Conservation (phyloP, 1,284 basidiomycete species). For the Ustilago curta region DNA sequence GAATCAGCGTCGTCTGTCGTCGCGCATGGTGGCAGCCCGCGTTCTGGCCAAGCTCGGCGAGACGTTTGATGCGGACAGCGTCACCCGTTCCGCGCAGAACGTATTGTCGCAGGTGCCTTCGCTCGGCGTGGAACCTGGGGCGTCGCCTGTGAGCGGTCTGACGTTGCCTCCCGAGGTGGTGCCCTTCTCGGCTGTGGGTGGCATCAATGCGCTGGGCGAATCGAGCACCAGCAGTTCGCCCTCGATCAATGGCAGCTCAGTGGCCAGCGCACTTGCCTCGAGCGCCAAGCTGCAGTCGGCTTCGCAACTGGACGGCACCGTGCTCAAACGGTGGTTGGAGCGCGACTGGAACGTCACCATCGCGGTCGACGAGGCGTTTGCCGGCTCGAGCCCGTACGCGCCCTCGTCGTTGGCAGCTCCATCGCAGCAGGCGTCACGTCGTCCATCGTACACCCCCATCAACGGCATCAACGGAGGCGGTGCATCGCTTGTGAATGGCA, state of each 20-base stretch:
- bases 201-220: constrained; percentile 38
- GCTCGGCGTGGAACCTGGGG: constrained; percentile 46
- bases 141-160: constrained; percentile 37
- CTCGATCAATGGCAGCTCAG: constrained; percentile 29
- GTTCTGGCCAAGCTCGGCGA: constrained; percentile 79
- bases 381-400: constrained; percentile 42
- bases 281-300: constrained; percentile 55
- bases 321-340: constrained; percentile 58
- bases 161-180: constrained; percentile 49
- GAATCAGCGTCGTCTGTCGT: constrained; percentile 73
- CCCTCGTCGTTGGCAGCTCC: constrained; percentile 19
- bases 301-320: constrained; percentile 39
- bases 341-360: constrained; percentile 64
- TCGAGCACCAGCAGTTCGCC: constrained; percentile 39
- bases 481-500: constrained; percentile 28
- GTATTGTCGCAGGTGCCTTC: constrained; percentile 46
- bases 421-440: constrained; percentile 36
- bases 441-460: constrained; percentile 37
- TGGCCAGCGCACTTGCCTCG: constrained; percentile 47
- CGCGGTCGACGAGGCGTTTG: constrained; percentile 59
- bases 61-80: constrained; percentile 75
- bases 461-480: constrained; percentile 29
- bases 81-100: constrained; percentile 34
- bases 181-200: constrained; percentile 39
- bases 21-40: constrained; percentile 77